Conservation (phyloP, 2,329 filamentous ascomycete species). For the Neopestalotiopsis rosae region DNA sequence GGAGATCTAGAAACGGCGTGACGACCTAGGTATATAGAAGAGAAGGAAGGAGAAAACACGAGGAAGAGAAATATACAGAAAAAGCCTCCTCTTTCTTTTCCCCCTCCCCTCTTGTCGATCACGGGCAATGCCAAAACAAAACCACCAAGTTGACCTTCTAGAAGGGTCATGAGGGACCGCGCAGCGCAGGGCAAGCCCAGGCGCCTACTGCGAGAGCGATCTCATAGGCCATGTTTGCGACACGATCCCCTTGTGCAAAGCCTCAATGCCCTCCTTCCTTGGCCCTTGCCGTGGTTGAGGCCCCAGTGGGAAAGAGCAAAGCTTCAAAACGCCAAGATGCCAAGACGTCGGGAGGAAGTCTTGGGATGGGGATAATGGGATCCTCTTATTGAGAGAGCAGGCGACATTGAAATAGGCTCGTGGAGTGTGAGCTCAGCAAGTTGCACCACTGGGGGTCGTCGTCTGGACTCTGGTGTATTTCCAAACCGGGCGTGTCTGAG, state of each 20-base stretch:
- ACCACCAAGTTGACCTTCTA: slow-evolving; percentile 11
- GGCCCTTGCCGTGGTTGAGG: neutral
- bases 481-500: slow-evolving; percentile 7
- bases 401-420: neutral
- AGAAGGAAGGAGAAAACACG: neutral
- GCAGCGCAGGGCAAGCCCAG: neutral
- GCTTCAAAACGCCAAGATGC: slow-evolving; percentile 2
- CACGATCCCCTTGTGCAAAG: neutral
- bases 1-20: neutral
- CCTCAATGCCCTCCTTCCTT: slow-evolving; percentile 2
- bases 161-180: slow-evolving; percentile 10
- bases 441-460: neutral
- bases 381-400: neutral
- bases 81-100: neutral
- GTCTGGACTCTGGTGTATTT: neutral
- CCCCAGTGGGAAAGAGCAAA: neutral
- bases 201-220: neutral
- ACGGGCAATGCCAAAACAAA: neutral
- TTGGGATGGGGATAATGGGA: neutral
- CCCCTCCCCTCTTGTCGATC: neutral
- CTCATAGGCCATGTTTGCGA: neutral
- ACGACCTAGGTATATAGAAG: neutral
- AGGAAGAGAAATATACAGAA: neutral
- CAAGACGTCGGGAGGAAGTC: neutral
- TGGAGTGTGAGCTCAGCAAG: no score